A percentile compares a stretch with the other conserved stretches of the same genome.
phyloP scores from a whole-genome alignment of 2,329 filamentous ascomycete species.

The Knufia fluminis region DNA sequence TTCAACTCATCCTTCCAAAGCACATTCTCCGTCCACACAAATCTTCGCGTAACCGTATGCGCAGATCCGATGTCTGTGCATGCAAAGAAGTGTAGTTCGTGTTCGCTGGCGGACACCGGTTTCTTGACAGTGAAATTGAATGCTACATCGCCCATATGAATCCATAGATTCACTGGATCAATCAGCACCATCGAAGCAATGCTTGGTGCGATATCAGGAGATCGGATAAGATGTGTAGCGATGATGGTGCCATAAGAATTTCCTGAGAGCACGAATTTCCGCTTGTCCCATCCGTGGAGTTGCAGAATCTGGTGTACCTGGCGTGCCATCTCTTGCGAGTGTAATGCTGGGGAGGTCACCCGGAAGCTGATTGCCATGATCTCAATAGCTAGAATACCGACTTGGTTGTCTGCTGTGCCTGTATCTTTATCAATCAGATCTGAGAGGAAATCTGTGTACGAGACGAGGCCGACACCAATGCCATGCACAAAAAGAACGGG shows the following conservation, averaged over 20 bases:
- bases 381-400: slow-evolving; percentile 7
- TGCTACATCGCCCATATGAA: slow-evolving; percentile 61
- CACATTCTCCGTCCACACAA: slow-evolving; percentile 64
- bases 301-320: slow-evolving; percentile 51
- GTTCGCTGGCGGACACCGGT: slow-evolving; percentile 53
- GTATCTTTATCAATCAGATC: slow-evolving; percentile 20
- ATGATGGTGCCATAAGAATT: slow-evolving; percentile 60
- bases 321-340: slow-evolving; percentile 43
- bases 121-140: slow-evolving; percentile 57
- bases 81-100: slow-evolving; percentile 62
- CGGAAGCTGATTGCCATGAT: slow-evolving; percentile 47
- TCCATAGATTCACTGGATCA: slow-evolving; percentile 56
- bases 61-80: slow-evolving; percentile 58
- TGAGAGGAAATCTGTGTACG: neutral
- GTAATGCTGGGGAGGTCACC: slow-evolving; percentile 46
- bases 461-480: slow-evolving; percentile 51
- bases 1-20: slow-evolving; percentile 55
- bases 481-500: slow-evolving; percentile 63
- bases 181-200: slow-evolving; percentile 46
- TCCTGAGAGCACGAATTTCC: slow-evolving; percentile 53
- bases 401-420: neutral
- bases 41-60: slow-evolving; percentile 53
- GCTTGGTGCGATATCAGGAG: slow-evolving; percentile 34
- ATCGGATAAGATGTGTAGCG: slow-evolving; percentile 52
- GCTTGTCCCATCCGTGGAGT: slow-evolving; percentile 47